Base-by-base conservation (phyloP, 2,329 filamentous ascomycete species). In the Cladosporium sp. region DNA sequence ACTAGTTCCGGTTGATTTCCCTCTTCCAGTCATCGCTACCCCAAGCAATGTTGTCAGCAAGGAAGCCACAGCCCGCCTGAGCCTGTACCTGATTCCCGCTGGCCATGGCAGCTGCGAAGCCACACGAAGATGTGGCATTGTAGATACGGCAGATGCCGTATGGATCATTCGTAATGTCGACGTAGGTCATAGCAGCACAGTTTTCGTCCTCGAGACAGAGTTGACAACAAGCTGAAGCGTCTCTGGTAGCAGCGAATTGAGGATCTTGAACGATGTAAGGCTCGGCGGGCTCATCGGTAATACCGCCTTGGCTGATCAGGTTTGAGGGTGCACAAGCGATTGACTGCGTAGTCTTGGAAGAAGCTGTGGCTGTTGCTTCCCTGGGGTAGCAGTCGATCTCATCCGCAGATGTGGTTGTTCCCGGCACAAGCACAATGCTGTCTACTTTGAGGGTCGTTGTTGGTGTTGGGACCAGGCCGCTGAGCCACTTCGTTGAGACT, bases 131-230 rank as follows among this genome's bases (percentile, higher is more conserved):
- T 7, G 58, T 61, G 43, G 30, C 28, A 30, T 61, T 61, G 58
- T 61, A 61, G 30, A 61, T 61, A 8, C 28, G 53, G 43, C 58
- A 61, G 21, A 51, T 21, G 16, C 58, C 58, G 11, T 34, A 51
- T 23, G 58, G 46, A 51, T 61, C 46, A 14, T 61, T 61, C 5
- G 49, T 48, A 36, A 61, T 61, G 21, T 61, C 58, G 58, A 61
- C 58, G 25, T 61, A 61, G n/a, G 26, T 61, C 58, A 61, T 53
- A 10, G 58, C 58, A 61, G 58, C 58, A 21, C 58, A 61, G 11
- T 34, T 26, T 1, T 61, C 30, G 30, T 61, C 58, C 3, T 61
- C 58, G 10, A 61, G 18, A n/a, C 58, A 61, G 6, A 61, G 43
- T 30, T 61, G 58, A 5, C 58, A 61, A 23, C 58, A 61, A 34